Percentiles rank a stretch among this genome's conserved stretches.
Conservation (phyloP, 441 rosid species). For the Eruca vesicaria region DNA sequence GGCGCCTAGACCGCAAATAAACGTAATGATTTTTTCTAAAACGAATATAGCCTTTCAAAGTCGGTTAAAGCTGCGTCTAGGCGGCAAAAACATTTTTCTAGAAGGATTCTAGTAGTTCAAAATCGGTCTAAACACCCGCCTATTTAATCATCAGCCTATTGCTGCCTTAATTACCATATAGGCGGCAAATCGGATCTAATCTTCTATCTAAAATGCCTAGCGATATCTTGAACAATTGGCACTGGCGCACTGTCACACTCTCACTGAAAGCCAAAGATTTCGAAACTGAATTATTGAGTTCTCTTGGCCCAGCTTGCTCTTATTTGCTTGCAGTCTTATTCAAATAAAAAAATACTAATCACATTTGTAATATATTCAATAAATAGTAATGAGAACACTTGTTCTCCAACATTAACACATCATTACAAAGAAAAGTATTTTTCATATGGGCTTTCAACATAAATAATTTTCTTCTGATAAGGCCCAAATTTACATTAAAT, state of each 20-base stretch:
- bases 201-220: too few species aligned
- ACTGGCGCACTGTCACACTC: constrained; percentile 18
- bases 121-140: too few species aligned
- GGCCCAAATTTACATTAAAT: background rate
- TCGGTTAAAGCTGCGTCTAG: too few species aligned
- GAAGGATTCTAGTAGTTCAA: too few species aligned
- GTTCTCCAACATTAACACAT: constrained; percentile 4
- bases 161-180: too few species aligned
- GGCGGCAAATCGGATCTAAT: too few species aligned
- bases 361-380: too few species aligned
- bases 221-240: background rate
- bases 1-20: too few species aligned
- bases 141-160: too few species aligned
- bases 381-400: constrained; percentile 23
- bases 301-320: constrained; percentile 7
- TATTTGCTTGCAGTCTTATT: constrained; percentile 7
- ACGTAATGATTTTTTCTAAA: too few species aligned
- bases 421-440: background rate
- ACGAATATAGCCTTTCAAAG: too few species aligned
- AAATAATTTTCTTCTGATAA: constrained; percentile 9
- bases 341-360: background rate
- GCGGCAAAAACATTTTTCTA: too few species aligned
- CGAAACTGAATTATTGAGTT: constrained; percentile 6
- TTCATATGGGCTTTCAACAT: constrained; percentile 16
- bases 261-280: constrained; percentile 5